Evolutionary conservation across 2,329 filamentous ascomycete species (phyloP).

Genomic region (Aspergillus pseudoterreus): DNA sequence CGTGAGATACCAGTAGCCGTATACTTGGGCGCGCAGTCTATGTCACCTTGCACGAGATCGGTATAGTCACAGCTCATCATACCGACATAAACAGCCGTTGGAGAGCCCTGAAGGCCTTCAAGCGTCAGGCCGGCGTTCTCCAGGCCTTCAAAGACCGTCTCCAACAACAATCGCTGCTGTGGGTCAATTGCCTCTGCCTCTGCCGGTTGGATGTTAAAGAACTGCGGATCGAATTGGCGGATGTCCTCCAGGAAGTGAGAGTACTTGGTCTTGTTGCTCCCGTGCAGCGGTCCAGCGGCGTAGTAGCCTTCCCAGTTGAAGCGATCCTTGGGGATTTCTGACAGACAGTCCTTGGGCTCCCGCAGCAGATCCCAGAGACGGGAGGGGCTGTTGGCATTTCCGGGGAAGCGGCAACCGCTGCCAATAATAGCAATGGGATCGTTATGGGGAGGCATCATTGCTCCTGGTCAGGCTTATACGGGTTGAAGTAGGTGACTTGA

Average conservation of each 20-base stretch:
- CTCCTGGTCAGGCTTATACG: no score
- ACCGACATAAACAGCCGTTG: conserved; percentile 27
- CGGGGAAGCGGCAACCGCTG: conserved; percentile 44
- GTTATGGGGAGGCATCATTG: neutral
- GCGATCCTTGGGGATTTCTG: conserved; percentile 19
- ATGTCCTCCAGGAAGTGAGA: conserved; percentile 20
- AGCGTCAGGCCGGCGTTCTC: neutral
- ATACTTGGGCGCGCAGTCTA: conserved; percentile 1
- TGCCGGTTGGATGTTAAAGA: conserved; percentile 19
- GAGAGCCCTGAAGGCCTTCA: conserved; percentile 19
- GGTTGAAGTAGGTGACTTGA: no score
- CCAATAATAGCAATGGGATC: conserved; percentile 46
- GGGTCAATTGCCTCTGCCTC: conserved; percentile 29
- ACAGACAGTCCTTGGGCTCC: conserved; percentile 11
- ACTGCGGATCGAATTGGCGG: conserved; percentile 14
- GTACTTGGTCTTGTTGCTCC: conserved; percentile 24
- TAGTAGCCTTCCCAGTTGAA: conserved; percentile 21
- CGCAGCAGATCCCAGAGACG: conserved; percentile 38
- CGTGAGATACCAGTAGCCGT: conserved; percentile 20
- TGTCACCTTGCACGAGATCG: conserved; percentile 8
- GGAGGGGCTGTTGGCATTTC: conserved; percentile 32
- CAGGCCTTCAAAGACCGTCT: conserved; percentile 6
- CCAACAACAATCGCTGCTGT: neutral
- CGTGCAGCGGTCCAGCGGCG: conserved; percentile 23
- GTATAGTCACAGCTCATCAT: conserved; percentile 22